Conservation (phyloP, 441 rosid species). For the Populus hybrid region DNA sequence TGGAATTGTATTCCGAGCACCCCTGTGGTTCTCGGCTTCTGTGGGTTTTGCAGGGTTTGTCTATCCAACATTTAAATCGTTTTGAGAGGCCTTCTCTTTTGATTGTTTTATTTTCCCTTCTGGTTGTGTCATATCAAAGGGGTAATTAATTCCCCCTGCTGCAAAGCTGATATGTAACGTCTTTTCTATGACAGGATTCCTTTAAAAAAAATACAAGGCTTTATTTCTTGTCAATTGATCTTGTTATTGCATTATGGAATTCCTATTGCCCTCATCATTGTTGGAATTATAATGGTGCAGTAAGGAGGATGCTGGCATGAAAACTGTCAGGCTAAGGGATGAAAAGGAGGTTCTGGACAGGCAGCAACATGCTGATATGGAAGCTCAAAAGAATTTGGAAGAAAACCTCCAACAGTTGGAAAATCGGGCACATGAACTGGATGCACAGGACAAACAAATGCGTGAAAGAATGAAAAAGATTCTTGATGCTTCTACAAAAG, state of each 20-base stretch:
- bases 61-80: not conserved
- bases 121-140: not conserved
- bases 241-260: not conserved
- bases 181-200: not conserved
- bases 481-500: conserved; percentile 53
- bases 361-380: conserved; percentile 91
- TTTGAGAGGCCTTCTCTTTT: not conserved
- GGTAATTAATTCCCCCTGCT: not conserved
- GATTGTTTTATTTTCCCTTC: not conserved
- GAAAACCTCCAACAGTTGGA: conserved; percentile 91
- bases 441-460: conserved; percentile 77
- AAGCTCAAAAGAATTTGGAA: conserved; percentile 88
- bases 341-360: conserved; percentile 96
- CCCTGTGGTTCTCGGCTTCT: not conserved
- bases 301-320: conserved; percentile 95
- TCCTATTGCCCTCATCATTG: not conserved
- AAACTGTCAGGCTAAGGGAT: conserved; percentile 86
- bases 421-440: conserved; percentile 74
- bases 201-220: not conserved
- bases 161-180: not conserved
- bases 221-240: not conserved
- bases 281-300: conserved; percentile 40
- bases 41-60: not conserved
- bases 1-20: not conserved
- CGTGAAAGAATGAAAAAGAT: conserved; percentile 58